phyloP scores from a whole-genome alignment of 1,139 yeast species.

The Yamadazyma friedrichii region DNA sequence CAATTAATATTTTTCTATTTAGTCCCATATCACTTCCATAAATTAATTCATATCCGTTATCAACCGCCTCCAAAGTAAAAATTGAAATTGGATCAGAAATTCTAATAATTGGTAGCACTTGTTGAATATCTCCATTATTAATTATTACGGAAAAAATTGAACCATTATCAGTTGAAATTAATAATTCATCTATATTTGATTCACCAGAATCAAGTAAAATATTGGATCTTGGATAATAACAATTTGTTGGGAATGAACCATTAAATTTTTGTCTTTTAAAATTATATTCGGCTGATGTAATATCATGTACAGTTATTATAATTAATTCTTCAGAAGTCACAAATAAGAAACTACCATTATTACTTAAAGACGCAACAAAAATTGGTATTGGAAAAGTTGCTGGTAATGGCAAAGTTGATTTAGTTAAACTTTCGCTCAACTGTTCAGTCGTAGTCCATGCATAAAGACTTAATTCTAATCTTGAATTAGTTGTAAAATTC shows the following conservation, averaged over 20 bases:
- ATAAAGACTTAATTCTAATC: constrained; percentile 38
- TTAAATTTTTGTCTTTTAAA: constrained; percentile 21
- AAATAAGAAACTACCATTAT: constrained; percentile 34
- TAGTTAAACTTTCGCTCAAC: constrained; percentile 19
- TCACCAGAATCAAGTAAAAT: constrained; percentile 13
- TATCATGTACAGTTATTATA: constrained; percentile 40
- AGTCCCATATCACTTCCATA: constrained; percentile 37
- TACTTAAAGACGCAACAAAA: constrained; percentile 35
- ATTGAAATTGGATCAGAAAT: constrained; percentile 33
- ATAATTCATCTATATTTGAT: constrained; percentile 29
- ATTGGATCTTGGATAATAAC: constrained; percentile 24
- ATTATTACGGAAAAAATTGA: constrained; percentile 32
- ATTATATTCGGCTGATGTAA: constrained; percentile 45
- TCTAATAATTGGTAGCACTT: constrained; percentile 22
- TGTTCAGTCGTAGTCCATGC: constrained; percentile 41
- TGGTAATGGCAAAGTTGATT: constrained; percentile 32
- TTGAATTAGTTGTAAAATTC: constrained; percentile 33
- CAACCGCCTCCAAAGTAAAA: constrained; percentile 26
- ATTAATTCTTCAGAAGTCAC: constrained; percentile 27
- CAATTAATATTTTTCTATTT: constrained; percentile 28
- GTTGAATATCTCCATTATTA: constrained; percentile 11
- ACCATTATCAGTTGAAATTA: constrained; percentile 44
- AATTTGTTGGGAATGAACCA: constrained; percentile 40
- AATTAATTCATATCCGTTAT: constrained; percentile 22
- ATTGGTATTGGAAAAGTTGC: constrained; percentile 41